Evolutionary conservation across 2,329 filamentous ascomycete genomes (phyloP), one percentile per base, ranked within the genome.

Genomic region (Penicillium sp.): DNA sequence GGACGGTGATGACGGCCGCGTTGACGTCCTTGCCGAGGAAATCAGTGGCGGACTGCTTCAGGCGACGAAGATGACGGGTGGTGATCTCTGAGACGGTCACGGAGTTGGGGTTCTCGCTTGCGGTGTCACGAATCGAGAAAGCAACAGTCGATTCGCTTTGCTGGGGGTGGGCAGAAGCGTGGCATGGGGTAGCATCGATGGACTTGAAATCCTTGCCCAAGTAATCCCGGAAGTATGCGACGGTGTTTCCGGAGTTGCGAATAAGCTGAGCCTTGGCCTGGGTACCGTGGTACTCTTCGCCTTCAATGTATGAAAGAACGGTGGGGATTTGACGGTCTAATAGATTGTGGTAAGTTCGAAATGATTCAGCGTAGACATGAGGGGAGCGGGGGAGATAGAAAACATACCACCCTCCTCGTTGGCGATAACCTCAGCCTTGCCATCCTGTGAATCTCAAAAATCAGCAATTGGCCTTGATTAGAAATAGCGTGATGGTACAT

Each of bases 391-490:
- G 9, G 49, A 54, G 24, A 28, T 10, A 33, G 42, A 55, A 40
- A 51, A 77, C 86, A 71, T 74, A 92, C 91, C 91, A 82, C 94
- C 94, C 72, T 97, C 94, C 81, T 97, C 94, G 79, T 99, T 97
- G 71, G 94, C 94, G 79, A 99, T 97, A 61, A 99, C 93, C 75
- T 97, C 91, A 62, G 92, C 88, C 82, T 95, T 96, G 77, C 95
- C 93, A 71, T 97, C 93, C 82, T 84, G 60, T 58, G 60, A 33
- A 39, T 9, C 16, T 51, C 16, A 23, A 28, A 55, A 24, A 8
- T 42, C 34, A 14, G 23, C 16, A 11, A 10, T 13, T 29, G 34
- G n/a, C 4, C 18, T 34, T 46, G 14, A 16, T 33, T 42, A 19
- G 48, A 29, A 24, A 44, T 21, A 14, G 10, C 28, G 11, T 2